phyloP scores from a whole-genome alignment of 2,329 filamentous ascomycete genomes.

The Trichoderma afroharzianum region DNA sequence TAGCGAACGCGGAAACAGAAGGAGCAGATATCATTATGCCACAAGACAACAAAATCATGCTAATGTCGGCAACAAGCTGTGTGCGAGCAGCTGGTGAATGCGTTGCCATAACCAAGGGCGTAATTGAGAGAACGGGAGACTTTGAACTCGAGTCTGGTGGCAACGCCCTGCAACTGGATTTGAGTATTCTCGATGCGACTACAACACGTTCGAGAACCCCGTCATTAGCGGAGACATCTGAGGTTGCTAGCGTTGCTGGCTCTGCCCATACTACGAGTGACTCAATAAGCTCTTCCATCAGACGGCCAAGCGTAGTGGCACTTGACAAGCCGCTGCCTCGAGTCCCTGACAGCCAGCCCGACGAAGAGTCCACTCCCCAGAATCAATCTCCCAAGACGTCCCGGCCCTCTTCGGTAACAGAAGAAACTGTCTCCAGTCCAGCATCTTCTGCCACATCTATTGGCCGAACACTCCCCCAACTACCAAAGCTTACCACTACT shows the following conservation, averaged over 20 bases:
- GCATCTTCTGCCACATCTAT: slow-evolving; percentile 47
- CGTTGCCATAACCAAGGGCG: slow-evolving; percentile 77
- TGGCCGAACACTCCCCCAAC: slow-evolving; percentile 49
- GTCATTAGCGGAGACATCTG: slow-evolving; percentile 34
- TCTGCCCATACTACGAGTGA: slow-evolving; percentile 37
- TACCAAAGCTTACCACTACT: slow-evolving; percentile 56
- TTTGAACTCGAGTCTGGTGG: slow-evolving; percentile 78
- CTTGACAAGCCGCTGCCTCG: slow-evolving; percentile 67
- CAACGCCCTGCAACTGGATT: slow-evolving; percentile 52
- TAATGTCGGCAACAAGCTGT: slow-evolving; percentile 78
- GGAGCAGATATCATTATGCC: slow-evolving; percentile 77
- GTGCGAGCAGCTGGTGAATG: slow-evolving; percentile 90
- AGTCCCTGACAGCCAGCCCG: slow-evolving; percentile 44
- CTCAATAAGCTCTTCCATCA: slow-evolving; percentile 35
- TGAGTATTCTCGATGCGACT: slow-evolving; percentile 47
- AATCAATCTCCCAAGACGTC: slow-evolving; percentile 36
- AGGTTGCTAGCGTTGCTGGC: slow-evolving; percentile 38
- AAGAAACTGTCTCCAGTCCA: slow-evolving; percentile 41
- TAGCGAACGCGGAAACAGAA: slow-evolving; percentile 64
- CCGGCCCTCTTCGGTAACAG: slow-evolving; percentile 41
- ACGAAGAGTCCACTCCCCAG: slow-evolving; percentile 23
- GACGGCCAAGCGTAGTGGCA: slow-evolving; percentile 40
- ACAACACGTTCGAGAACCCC: slow-evolving; percentile 33
- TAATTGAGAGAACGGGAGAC: slow-evolving; percentile 85
- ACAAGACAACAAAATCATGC: slow-evolving; percentile 70